phyloP scores from a whole-genome alignment of 2,329 filamentous ascomycete species.

The Reticulascus tulasneorum region DNA sequence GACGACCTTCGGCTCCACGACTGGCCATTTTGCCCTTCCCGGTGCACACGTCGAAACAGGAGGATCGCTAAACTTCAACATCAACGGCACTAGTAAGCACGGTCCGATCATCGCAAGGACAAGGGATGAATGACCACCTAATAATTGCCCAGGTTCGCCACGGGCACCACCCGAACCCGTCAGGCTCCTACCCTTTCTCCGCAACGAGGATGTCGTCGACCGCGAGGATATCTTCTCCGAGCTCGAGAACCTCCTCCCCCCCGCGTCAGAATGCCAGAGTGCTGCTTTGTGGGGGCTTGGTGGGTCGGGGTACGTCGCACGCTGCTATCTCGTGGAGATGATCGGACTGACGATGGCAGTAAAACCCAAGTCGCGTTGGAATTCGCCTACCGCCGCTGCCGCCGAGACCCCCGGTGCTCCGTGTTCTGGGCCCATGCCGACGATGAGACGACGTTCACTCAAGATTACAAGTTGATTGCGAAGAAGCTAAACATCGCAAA shows the following conservation, averaged over 20 bases:
- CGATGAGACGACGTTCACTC: conserved; percentile 23
- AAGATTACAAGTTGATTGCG: conserved; percentile 26
- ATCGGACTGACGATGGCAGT: conserved; percentile 16
- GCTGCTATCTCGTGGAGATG: not conserved
- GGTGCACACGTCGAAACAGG: conserved; percentile 1
- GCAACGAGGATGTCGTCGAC: conserved; percentile 20
- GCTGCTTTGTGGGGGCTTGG: conserved; percentile 23
- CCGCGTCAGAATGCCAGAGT: conserved; percentile 7
- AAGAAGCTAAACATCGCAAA: conserved; percentile 17
- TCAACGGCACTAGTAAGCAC: too few relatives aligned
- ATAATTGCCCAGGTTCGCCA: too few relatives aligned
- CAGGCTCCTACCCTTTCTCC: conserved; percentile 16
- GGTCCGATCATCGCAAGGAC: too few relatives aligned
- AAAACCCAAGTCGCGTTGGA: conserved; percentile 34
- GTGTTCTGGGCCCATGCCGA: conserved; percentile 35
- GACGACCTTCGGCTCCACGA: too few relatives aligned
- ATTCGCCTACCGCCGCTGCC: conserved; percentile 24
- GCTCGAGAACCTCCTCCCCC: conserved; percentile 17
- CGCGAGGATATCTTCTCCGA: conserved; percentile 15
- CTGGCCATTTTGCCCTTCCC: not conserved
- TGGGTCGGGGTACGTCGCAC: conserved; percentile 20
- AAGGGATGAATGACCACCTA: too few relatives aligned
- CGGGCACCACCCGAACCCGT: too few relatives aligned
- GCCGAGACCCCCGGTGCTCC: conserved; percentile 18
- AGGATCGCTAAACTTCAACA: not conserved